Evolutionary conservation across 148 eudicot species (phyloP).

Genomic region (Rhododendron molle): DNA sequence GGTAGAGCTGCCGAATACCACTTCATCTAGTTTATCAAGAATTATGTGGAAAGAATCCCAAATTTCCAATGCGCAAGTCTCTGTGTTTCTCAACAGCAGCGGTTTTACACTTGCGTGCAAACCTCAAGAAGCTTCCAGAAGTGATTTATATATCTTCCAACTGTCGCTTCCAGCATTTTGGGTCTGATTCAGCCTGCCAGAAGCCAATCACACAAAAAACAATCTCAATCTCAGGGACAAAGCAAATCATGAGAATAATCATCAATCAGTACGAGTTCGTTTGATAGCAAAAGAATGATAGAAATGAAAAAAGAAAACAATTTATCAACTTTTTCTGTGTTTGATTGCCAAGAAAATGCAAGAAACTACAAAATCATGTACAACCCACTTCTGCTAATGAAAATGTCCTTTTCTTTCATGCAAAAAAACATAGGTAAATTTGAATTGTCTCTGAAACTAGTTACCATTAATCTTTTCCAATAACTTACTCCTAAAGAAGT

Average conservation of each 20-base stretch:
- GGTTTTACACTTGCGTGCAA: background rate
- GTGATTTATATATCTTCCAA: slow-evolving; percentile 40
- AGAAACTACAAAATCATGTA: background rate
- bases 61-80: background rate
- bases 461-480: background rate
- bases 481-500: background rate
- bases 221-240: background rate
- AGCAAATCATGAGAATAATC: background rate
- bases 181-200: slow-evolving; percentile 73
- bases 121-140: slow-evolving; percentile 6
- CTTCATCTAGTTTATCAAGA: background rate
- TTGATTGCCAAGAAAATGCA: background rate
- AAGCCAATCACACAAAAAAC: slow-evolving; percentile 4
- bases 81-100: background rate
- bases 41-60: background rate
- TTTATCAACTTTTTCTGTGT: background rate
- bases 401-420: background rate
- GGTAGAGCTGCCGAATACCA: background rate
- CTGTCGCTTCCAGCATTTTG: slow-evolving; percentile 74
- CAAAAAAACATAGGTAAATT: background rate
- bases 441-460: background rate
- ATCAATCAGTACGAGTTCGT: background rate
- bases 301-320: background rate
- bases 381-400: background rate
- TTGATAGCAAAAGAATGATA: background rate